Evolutionary conservation across 1,139 yeast genomes (phyloP), one percentile per base, ranked within the genome.

Genomic region (Nematodospora anomalae): DNA sequence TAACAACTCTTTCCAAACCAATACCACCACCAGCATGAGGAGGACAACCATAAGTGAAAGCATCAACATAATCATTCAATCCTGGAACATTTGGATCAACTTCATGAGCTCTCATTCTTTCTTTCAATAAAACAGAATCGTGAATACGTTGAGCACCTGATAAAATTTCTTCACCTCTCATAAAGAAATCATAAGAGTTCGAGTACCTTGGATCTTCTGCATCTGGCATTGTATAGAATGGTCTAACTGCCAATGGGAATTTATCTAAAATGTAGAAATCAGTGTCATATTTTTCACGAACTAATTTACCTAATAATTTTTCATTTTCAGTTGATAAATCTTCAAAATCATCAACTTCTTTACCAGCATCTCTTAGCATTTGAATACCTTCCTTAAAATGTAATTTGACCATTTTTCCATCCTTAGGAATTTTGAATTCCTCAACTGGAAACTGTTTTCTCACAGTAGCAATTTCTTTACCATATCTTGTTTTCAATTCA

Each of bases 11-110:
- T 71, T 92, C 99, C 50, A 92, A 73, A 54, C 99, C 99, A 61
- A 92, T 92, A 67, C 99, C 99, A 70, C 98, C 99, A 62, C 99
- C 99, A 16, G 96, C 99, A 55, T 92, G 99, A 34, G 99, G 98
- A 48, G 96, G 83, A 74, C 97, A 92, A 14, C 97, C 99, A 60
- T 84, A 90, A 32, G 78, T 71, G 72, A 94, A 92, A 14, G 96
- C 95, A 47, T 90, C 90, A 44, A 88, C 83, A 64, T 94, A 92
- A 60, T 94, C 97, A 58, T 76, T 74, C 56, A 90, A 71, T 47
- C 97, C 97, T 23, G 89, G 85, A 45, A 76, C 76, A 39, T 67
- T 67, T 44, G 96, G 88, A 59, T 87, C 87, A 40, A 94, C 81
- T 32, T 79, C 97, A 55, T 85, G 96, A 32, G 73, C 83, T 37